Evolutionary conservation across 2,329 filamentous ascomycete species (phyloP).

Genomic region (Sporothrix mexicana): DNA sequence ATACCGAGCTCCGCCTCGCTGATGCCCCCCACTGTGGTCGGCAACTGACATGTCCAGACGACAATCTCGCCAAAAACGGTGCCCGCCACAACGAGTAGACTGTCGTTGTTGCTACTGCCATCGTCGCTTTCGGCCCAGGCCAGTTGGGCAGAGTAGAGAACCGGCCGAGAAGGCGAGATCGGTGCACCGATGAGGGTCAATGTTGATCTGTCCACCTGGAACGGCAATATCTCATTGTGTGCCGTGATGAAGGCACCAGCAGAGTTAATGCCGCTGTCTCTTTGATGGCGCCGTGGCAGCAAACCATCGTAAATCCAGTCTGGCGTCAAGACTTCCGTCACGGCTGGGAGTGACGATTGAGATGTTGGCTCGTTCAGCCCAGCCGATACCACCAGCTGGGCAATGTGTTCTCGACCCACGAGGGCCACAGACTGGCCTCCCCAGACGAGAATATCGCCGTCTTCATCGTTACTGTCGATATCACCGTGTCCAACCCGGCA

Average conservation of each 20-base stretch:
- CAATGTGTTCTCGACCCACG: constrained; percentile 46
- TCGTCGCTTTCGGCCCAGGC: constrained; percentile 60
- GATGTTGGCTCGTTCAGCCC: not conserved
- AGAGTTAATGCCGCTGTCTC: constrained; percentile 38
- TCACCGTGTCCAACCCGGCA: constrained; percentile 54
- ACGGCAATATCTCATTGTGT: constrained; percentile 77
- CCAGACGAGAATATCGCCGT: constrained; percentile 65
- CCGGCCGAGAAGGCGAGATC: constrained; percentile 74
- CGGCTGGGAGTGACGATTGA: constrained; percentile 29
- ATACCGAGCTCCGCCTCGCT: constrained; percentile 38
- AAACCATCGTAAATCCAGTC: constrained; percentile 82
- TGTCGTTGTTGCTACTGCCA: constrained; percentile 34
- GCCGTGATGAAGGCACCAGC: constrained; percentile 74
- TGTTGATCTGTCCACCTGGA: constrained; percentile 43
- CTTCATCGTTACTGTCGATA: constrained; percentile 22
- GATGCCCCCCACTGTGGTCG: not conserved
- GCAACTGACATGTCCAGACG: constrained; percentile 75
- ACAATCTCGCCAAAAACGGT: constrained; percentile 95
- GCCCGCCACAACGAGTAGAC: constrained; percentile 79
- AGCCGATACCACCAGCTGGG: constrained; percentile 42
- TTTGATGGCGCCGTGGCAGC: constrained; percentile 48
- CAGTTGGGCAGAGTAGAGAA: constrained; percentile 84
- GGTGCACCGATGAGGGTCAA: constrained; percentile 54
- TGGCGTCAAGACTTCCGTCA: constrained; percentile 55
- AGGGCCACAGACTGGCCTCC: constrained; percentile 67